Evolutionary conservation across 495 filamentous ascomycete genomes (phyloP).

Genomic region (Pseudomonodictys pantanalensis): DNA sequence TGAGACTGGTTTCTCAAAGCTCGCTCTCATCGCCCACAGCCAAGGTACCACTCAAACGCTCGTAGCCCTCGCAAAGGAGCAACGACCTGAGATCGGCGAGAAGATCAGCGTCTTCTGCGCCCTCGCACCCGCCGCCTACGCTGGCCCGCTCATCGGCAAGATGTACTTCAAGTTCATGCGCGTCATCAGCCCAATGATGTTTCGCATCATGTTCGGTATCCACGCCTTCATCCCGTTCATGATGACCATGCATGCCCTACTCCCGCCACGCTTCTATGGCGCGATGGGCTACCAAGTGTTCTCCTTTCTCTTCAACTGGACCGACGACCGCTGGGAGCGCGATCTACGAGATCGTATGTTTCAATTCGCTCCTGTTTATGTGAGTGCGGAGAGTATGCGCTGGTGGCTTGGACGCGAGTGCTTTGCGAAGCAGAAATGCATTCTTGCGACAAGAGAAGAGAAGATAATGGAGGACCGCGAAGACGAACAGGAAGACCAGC

Average conservation of each 20-base stretch:
- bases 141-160: slow-evolving; percentile 79
- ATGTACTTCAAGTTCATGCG: slow-evolving; percentile 93
- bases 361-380: slow-evolving; percentile 87
- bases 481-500: slow-evolving; percentile 50
- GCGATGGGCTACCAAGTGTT: slow-evolving; percentile 87
- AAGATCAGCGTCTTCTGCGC: slow-evolving; percentile 90
- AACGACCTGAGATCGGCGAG: slow-evolving; percentile 81
- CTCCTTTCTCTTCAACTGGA: slow-evolving; percentile 87
- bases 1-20: slow-evolving; percentile 78
- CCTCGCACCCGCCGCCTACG: slow-evolving; percentile 87
- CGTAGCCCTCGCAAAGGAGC: slow-evolving; percentile 85
- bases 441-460: slow-evolving; percentile 74
- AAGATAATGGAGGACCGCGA: slow-evolving; percentile 57
- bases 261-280: slow-evolving; percentile 72
- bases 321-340: slow-evolving; percentile 80
- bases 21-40: slow-evolving; percentile 82
- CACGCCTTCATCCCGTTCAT: slow-evolving; percentile 95
- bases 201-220: slow-evolving; percentile 83
- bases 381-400: slow-evolving; percentile 84
- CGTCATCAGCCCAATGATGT: slow-evolving; percentile 69
- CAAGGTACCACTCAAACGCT: slow-evolving; percentile 92
- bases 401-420: slow-evolving; percentile 95
- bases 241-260: slow-evolving; percentile 72
- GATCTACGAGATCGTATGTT: slow-evolving; percentile 80
- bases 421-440: slow-evolving; percentile 89